Conservation (phyloP, 768 basidiomycete species). For the Pisolithus albus region DNA sequence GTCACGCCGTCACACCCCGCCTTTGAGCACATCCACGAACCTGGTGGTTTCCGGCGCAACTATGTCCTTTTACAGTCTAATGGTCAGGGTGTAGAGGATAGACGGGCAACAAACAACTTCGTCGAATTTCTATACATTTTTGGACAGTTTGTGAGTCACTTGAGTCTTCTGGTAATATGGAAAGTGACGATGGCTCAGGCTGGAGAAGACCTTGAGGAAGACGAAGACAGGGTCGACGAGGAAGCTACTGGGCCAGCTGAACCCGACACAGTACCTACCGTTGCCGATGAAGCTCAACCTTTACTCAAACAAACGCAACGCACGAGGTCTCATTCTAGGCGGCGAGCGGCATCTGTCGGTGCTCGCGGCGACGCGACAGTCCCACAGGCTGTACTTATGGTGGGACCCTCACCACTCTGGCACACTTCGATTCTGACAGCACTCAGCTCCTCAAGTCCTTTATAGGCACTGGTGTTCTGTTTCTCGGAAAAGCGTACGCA, state of each 20-base stretch:
- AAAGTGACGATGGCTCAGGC: slow-evolving; percentile 43
- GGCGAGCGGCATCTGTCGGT: slow-evolving; percentile 50
- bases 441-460: slow-evolving; percentile 83
- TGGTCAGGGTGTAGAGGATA: slow-evolving; percentile 57
- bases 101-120: slow-evolving; percentile 70
- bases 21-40: slow-evolving; percentile 91
- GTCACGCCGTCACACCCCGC: slow-evolving; percentile 56
- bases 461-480: slow-evolving; percentile 91
- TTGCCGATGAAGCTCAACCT: slow-evolving; percentile 47
- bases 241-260: slow-evolving; percentile 33
- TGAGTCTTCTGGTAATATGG: background rate
- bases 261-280: slow-evolving; percentile 6
- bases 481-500: slow-evolving; percentile 88
- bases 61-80: slow-evolving; percentile 70
- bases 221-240: slow-evolving; percentile 58
- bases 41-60: slow-evolving; percentile 90
- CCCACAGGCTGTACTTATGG: slow-evolving; percentile 90
- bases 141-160: slow-evolving; percentile 82
- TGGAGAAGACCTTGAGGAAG: slow-evolving; percentile 87
- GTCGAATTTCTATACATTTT: slow-evolving; percentile 93
- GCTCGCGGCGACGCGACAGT: slow-evolving; percentile 83
- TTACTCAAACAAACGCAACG: slow-evolving; percentile 37
- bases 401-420: slow-evolving; percentile 27
- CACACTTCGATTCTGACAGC: background rate
- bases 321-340: slow-evolving; percentile 49